Base-by-base conservation (phyloP, 176 grass and related monocot genomes). In the Carex pumila region DNA sequence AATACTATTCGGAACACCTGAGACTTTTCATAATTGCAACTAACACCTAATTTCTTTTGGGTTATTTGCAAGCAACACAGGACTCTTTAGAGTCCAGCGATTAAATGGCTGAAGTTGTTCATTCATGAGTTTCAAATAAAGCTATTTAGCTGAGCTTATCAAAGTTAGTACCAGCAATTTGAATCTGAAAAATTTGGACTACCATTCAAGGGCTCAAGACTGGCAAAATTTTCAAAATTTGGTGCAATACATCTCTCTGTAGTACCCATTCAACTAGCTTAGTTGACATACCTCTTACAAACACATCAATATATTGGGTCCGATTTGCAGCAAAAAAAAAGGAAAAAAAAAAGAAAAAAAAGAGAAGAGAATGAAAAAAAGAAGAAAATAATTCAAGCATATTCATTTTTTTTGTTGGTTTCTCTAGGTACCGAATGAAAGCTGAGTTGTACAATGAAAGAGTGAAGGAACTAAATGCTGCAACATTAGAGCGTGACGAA, bases 401-500 rank as follows among this genome's bases (percentile, higher is more conserved):
- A 19, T 45, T 12, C 12, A 55, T 77, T 5, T 56, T 76, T 25
- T 91, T 64, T 56, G 17, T 80, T 85, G 47, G 61, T 79, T 91
- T 50, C 30, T 82, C 32, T 86, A 98, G 93, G 88, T 98, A 93
- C 56, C 89, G 86, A 22, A 86, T 86, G 37, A 95, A 98, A 79
- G 85, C 91, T 83, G 43, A 70, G 58, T 81, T 95, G 84, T 98
- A 98, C 15, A 55, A 86, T 18, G 92, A 87, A 81, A 91, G 89
- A 53, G 91, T 95, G 63, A 88, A 93, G 84, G 96, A 98, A 82
- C 83, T 95, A 65, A 93, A 95, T 92, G 67, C 85, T 78, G 89
- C 85, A 36, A 98, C 93, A 75, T 91, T 95, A 84, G 91, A 95
- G 71, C 91, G 96, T 36, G 96, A 98, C 79, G 91, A 98, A 79